Evolutionary conservation across 2,329 filamentous ascomycete genomes (phyloP).

Genomic region (Sporothrix dimorphospora): DNA sequence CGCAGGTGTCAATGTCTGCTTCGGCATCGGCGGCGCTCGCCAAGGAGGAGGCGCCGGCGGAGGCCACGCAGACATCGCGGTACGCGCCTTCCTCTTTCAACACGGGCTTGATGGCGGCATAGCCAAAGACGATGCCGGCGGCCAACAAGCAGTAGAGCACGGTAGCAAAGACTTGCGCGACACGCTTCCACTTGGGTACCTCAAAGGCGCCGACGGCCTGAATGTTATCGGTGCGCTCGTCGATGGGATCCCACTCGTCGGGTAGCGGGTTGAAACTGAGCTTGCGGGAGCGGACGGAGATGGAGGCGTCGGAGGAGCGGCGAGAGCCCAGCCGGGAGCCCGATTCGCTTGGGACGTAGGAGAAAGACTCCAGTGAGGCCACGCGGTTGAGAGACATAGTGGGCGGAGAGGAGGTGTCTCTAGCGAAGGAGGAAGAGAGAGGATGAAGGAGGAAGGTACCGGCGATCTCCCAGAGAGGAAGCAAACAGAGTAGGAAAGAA

Average conservation of each 20-base stretch:
- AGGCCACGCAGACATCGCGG: conserved; percentile 57
- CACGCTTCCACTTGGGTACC: conserved; percentile 57
- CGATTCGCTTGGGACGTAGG: conserved; percentile 45
- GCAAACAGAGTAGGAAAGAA: background rate
- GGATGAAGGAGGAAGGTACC: background rate
- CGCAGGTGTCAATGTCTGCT: conserved; percentile 46
- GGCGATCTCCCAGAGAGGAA: background rate
- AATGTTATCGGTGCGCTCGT: conserved; percentile 46
- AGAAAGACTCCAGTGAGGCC: conserved; percentile 57
- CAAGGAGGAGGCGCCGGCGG: background rate
- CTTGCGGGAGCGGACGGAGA: conserved; percentile 48
- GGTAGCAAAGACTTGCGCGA: conserved; percentile 46
- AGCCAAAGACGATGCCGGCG: conserved; percentile 81
- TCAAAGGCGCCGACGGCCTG: conserved; percentile 57
- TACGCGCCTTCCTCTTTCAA: conserved; percentile 75
- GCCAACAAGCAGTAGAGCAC: conserved; percentile 57
- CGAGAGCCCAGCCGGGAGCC: conserved; percentile 39
- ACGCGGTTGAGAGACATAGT: conserved; percentile 58
- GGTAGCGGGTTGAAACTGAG: conserved; percentile 60
- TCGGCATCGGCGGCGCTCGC: conserved; percentile 31
- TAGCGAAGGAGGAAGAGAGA: background rate
- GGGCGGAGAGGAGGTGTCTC: background rate
- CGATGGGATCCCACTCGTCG: conserved; percentile 53
- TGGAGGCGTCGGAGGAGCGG: conserved; percentile 51
- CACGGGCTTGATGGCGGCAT: conserved; percentile 81